These are phyloP conservation scores for Melaleuca quinquenervia DNA, from an alignment of 345 rosid genomes.

Conservation along the genomic window DNA sequence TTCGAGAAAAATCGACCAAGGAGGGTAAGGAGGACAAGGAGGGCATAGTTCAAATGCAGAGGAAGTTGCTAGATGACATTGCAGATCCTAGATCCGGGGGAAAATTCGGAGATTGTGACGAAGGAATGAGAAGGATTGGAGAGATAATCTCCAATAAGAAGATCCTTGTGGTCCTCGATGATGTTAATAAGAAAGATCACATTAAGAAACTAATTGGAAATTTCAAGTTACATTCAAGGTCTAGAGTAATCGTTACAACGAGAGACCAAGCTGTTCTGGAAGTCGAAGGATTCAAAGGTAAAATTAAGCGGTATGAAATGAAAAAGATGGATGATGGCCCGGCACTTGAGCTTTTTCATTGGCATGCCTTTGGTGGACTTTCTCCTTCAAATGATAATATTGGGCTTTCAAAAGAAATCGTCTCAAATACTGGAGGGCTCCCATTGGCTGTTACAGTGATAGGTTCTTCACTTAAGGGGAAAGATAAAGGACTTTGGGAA, in stretches of 20 bases:
- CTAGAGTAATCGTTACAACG: neutral
- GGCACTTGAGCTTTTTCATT: neutral
- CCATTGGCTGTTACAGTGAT: too few species aligned
- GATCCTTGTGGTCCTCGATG: neutral
- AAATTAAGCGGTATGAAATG: neutral
- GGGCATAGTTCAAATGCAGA: too few species aligned
- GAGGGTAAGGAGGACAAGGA: too few species aligned
- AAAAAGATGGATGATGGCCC: neutral
- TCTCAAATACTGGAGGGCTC: too few species aligned
- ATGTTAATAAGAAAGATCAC: neutral
- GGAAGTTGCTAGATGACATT: too few species aligned
- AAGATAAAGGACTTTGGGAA: too few species aligned
- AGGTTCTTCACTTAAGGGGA: too few species aligned
- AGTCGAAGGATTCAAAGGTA: neutral
- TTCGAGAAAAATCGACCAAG: too few species aligned
- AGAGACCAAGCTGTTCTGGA: neutral
- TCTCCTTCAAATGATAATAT: too few species aligned
- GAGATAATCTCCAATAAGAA: accelerated
- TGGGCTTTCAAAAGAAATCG: too few species aligned
- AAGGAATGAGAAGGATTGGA: neutral
- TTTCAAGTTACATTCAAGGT: too few species aligned
- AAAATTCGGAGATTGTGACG: accelerated
- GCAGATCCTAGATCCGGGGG: accelerated
- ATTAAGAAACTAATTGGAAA: neutral
- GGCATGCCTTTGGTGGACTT: neutral